phyloP scores from a whole-genome alignment of 83 land plant species.

The Picea abies region DNA sequence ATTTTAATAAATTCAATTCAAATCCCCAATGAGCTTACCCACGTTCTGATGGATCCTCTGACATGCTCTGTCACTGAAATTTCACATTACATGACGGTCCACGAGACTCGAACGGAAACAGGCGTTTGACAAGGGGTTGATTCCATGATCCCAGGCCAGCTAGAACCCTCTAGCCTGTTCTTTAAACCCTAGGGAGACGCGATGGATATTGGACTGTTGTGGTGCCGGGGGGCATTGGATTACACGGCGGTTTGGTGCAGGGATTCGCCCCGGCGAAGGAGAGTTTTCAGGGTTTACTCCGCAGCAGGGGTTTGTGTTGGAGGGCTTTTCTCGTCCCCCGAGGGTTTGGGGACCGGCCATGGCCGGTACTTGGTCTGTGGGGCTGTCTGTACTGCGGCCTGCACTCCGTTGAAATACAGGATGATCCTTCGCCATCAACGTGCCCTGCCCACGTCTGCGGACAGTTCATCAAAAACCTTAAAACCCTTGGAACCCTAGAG shows the following conservation, averaged over 20 bases:
- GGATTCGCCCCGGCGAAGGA: neutral
- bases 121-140: constrained; percentile 1
- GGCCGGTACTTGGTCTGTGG: neutral
- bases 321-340: neutral
- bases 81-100: neutral
- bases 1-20: constrained; percentile 8
- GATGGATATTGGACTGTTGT: neutral
- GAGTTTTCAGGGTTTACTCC: neutral
- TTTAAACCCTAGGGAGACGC: neutral
- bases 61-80: constrained; percentile 1
- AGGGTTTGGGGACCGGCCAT: neutral
- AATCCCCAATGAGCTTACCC: neutral
- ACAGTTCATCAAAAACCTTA: neutral
- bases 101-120: neutral
- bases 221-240: neutral
- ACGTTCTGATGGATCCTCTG: constrained; percentile 1
- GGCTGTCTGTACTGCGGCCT: constrained; percentile 15
- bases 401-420: constrained; percentile 18
- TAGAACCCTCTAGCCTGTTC: neutral
- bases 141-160: constrained; percentile 13
- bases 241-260: neutral
- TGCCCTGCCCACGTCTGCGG: constrained; percentile 8
- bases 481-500: constrained; percentile 11
- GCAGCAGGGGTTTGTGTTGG: neutral
- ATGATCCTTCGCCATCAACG: constrained; percentile 18